Percentiles rank a stretch among this genome's conserved stretches.
These are phyloP conservation scores for Odontarrhena argentea DNA, from an alignment of 345 rosid genomes.

Conservation along the genomic window DNA sequence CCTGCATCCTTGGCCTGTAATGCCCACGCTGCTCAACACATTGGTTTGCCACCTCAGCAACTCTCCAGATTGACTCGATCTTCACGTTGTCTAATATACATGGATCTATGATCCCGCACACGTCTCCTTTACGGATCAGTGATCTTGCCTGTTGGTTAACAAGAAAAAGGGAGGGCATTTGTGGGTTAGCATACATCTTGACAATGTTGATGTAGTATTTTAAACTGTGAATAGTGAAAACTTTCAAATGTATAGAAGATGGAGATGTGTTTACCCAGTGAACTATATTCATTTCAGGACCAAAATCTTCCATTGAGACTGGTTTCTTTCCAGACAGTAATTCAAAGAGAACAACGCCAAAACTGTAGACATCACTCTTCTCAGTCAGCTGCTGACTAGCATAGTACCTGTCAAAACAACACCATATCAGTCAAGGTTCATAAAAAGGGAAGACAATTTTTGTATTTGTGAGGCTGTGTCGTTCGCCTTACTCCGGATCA, in stretches of 20 bases:
- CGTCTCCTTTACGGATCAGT: slow-evolving; percentile 80
- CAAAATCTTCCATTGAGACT: slow-evolving; percentile 79
- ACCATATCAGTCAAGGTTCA: background rate
- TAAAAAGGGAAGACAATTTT: background rate
- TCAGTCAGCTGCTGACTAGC: slow-evolving; percentile 89
- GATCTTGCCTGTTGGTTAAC: slow-evolving; percentile 67
- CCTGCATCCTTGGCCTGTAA: slow-evolving; percentile 87
- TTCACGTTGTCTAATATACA: slow-evolving; percentile 58
- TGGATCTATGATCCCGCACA: slow-evolving; percentile 71
- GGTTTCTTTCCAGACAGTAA: slow-evolving; percentile 91
- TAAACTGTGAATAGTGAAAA: slow-evolving; percentile 8
- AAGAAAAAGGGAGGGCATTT: slow-evolving; percentile 13
- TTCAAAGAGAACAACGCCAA: slow-evolving; percentile 95
- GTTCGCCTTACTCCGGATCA: slow-evolving; percentile 82
- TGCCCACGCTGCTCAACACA: slow-evolving; percentile 74
- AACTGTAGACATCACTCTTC: slow-evolving; percentile 97
- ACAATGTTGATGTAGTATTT: slow-evolving; percentile 4
- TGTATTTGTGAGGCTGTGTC: background rate
- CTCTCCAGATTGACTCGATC: slow-evolving; percentile 86
- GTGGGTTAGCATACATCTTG: background rate
- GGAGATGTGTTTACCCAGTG: slow-evolving; percentile 68
- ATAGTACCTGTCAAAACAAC: slow-evolving; percentile 62
- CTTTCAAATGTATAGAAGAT: slow-evolving; percentile 8
- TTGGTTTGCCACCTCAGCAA: slow-evolving; percentile 84
- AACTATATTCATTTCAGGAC: slow-evolving; percentile 81